Evolutionary conservation across 2,329 filamentous ascomycete genomes (phyloP).

Genomic region (Lachnellula willkommii): DNA sequence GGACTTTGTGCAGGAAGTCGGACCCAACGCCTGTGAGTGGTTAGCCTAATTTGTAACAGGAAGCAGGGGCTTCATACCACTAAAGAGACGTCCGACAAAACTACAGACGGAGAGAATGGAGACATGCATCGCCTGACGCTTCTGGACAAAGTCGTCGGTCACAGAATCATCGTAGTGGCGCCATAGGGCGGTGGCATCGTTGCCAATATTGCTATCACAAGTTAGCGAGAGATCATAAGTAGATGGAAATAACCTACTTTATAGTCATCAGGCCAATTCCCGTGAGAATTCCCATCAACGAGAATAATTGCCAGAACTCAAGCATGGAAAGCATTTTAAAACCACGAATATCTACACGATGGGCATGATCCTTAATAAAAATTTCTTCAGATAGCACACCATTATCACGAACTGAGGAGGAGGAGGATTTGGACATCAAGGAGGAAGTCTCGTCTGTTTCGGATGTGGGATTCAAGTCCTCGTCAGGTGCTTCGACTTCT

Average conservation of each 20-base stretch:
- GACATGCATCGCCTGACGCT: constrained; percentile 84
- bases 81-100: constrained; percentile 74
- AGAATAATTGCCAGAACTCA: constrained; percentile 89
- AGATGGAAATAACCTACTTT: constrained; percentile 60
- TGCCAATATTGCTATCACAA: constrained; percentile 76
- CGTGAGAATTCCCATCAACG: constrained; percentile 82
- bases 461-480: constrained; percentile 15
- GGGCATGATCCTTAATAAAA: constrained; percentile 63
- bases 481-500: constrained; percentile 27
- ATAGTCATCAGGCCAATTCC: constrained; percentile 98
- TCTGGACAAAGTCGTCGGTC: constrained; percentile 67
- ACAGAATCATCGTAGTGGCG: constrained; percentile 72
- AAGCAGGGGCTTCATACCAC: constrained; percentile 51
- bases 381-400: constrained; percentile 38
- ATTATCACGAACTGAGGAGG: constrained; percentile 38
- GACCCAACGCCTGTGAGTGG: constrained; percentile 67
- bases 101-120: constrained; percentile 87
- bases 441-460: constrained; percentile 72
- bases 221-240: neutral
- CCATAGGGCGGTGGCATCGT: constrained; percentile 83
- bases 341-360: constrained; percentile 87
- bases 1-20: constrained; percentile 77
- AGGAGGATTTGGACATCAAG: constrained; percentile 62
- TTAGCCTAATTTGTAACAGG: constrained; percentile 7
- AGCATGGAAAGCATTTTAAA: constrained; percentile 62